Percentiles rank a stretch among this genome's conserved stretches.
phyloP scores from a whole-genome alignment of 2,329 filamentous ascomycete genomes.

The Colletotrichum sp. region DNA sequence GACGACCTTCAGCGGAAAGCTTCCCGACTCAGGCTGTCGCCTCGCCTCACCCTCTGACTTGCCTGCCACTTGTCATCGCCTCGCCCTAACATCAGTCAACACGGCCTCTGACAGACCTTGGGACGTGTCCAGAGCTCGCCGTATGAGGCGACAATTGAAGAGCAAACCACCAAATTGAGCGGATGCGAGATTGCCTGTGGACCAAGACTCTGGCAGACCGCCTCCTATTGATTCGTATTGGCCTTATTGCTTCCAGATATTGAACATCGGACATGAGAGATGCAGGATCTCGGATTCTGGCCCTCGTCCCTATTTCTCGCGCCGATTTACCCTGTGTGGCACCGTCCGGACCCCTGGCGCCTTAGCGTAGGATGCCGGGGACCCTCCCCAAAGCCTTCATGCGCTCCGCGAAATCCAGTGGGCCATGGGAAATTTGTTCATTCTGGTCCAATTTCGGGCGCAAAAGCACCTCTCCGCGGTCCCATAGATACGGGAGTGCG shows the following conservation, averaged over 20 bases:
- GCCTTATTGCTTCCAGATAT: neutral
- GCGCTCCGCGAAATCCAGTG: constrained; percentile 23
- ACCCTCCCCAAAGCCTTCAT: constrained; percentile 16
- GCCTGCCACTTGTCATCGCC: neutral
- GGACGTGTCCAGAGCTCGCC: neutral
- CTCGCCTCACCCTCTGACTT: neutral
- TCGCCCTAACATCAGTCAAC: neutral
- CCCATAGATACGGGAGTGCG: constrained; percentile 12
- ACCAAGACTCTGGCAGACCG: neutral
- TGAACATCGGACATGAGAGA: neutral
- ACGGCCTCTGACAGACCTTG: neutral
- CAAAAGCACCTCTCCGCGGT: constrained; percentile 14
- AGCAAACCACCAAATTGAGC: neutral
- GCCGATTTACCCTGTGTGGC: neutral
- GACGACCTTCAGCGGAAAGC: neutral
- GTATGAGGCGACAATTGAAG: neutral
- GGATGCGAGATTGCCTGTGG: neutral
- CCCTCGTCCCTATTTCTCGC: neutral
- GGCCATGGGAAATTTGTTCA: constrained; percentile 18
- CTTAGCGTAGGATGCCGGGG: constrained; percentile 4
- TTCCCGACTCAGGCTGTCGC: constrained; percentile 2
- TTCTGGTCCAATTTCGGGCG: constrained; percentile 14
- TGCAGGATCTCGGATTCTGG: neutral
- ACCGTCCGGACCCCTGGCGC: constrained; percentile 2
- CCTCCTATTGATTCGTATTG: neutral